Base-by-base conservation (phyloP, 257 asterid species). In the Scutellaria minor region DNA sequence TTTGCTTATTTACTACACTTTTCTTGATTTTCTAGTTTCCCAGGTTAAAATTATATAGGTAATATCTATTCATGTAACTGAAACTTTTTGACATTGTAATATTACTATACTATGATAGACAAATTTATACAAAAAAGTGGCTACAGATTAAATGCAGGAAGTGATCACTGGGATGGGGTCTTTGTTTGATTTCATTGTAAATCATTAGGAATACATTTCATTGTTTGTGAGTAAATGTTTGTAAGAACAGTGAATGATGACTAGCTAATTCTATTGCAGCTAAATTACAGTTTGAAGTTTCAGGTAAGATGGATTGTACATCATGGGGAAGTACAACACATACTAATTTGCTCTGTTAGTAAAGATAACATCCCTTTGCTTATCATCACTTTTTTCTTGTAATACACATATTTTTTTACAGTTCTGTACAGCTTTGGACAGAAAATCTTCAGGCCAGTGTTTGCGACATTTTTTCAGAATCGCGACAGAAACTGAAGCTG, bases 401-500 rank as follows among this genome's bases (percentile, higher is more conserved):
- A 12, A 11, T 58, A 18, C 42, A 37, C 44, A 5, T 4, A 10
- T 40, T 6, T 73, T 54, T 59, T 37, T 52, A 73, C 78, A 75
- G 65, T 75, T 78, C 39, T 70, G 66, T 80, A 72, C 78, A 80
- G 70, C 15, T 42, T 76, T 60, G 44, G 72, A 12, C 51, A 42
- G 37, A 31, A 31, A 31, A 31, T 31, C 37, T 4, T 31, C 37
- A 31, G 37, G 37, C 5, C 37, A 31, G 37, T 31, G 37, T 1
- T 31, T 3, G 37, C 5, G 37, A 2, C 15, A 12, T 4, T 14
- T 42, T 9, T 14, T 84, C 84, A 90, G 91, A 93, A 91, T 74
- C 89, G 85, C 9, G 97, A 83, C 14, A 93, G 96, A 80, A 90
- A 93, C 64, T 93, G 97, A 78, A 93, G 98, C 86, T 93, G 98